Base-by-base conservation (phyloP, 176 grass and related monocot species). In the Tuctoria greenei region DNA sequence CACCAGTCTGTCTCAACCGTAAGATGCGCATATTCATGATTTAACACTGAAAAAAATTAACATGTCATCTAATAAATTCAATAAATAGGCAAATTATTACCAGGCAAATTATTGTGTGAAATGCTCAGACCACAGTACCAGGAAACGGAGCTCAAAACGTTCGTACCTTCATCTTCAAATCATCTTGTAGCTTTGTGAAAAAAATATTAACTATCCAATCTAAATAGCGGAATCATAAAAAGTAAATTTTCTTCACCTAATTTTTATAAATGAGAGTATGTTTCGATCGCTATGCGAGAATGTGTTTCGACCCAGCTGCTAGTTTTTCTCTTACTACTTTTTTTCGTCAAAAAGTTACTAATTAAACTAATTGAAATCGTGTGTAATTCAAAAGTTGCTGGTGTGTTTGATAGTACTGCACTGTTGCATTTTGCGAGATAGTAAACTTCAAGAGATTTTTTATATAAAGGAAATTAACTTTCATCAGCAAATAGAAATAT, bases 81-180 rank as follows among this genome's bases (percentile, higher is more conserved):
- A 50, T 21, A 49, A 76, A 76, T 13, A 5, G 11, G 43, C 50
- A 10, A 8, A 68, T n/a, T 21, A 39, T 8, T 44, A 24, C 39
- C n/a, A 7, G 58, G 23, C 71, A 64, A 28, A 27, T 6, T 3
- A 65, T 8, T n/a, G 7, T 52, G 18, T 52, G 50, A 46, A 64
- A 55, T 24, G 43, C 1, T 45, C 43, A 45, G 11, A 11, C 10
- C 7, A 1, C 10, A 9, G 7, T 45, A 2, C 43, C 12, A 45
- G 3, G 31, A 31, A 31, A 31, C 31, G 31, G 31, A 31, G 31
- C 31, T 31, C 31, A 31, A 31, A 31, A 31, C 31, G 31, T 31
- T 3, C 31, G 31, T 45, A 13, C 12, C 41, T 59, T 79, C 24
- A 80, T 67, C 70, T 72, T 45, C 58, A 64, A 37, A 18, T 27